phyloP scores from a whole-genome alignment of 1,284 basidiomycete genomes.

The Nidula niveotomentosa region DNA sequence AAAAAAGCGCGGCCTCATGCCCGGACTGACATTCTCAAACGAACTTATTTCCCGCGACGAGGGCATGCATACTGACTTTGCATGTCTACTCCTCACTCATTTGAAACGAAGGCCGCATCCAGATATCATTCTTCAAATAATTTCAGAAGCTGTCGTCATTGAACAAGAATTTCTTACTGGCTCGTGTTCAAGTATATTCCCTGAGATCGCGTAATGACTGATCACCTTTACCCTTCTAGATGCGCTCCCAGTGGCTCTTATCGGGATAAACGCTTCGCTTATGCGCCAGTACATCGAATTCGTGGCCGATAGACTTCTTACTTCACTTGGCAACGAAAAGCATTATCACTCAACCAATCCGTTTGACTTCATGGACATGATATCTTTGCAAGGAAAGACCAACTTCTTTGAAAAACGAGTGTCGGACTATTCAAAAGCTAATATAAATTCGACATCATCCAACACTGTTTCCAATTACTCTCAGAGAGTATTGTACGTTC shows the following conservation, averaged over 20 bases:
- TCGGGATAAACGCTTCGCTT: slow-evolving; percentile 81
- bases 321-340: slow-evolving; percentile 83
- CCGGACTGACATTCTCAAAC: slow-evolving; percentile 95
- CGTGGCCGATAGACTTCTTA: slow-evolving; percentile 89
- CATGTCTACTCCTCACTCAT: slow-evolving; percentile 91
- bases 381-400: slow-evolving; percentile 84
- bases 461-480: slow-evolving; percentile 6
- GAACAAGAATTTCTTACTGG: slow-evolving; percentile 84
- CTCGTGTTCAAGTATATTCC: slow-evolving; percentile 18
- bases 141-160: slow-evolving; percentile 81
- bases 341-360: slow-evolving; percentile 79
- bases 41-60: slow-evolving; percentile 97
- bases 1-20: slow-evolving; percentile 98
- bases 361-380: slow-evolving; percentile 94
- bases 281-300: slow-evolving; percentile 97
- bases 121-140: slow-evolving; percentile 69
- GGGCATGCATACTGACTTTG: slow-evolving; percentile 98
- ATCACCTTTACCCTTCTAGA: slow-evolving; percentile 34
- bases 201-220: too few relatives aligned
- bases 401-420: slow-evolving; percentile 90
- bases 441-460: slow-evolving; percentile 29
- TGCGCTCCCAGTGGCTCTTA: slow-evolving; percentile 68
- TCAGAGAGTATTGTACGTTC: slow-evolving; percentile 15
- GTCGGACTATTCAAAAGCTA: slow-evolving; percentile 71
- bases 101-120: slow-evolving; percentile 78